Base-by-base conservation (phyloP, 805 yeast genomes). In the Monosporozyma aerobia region DNA sequence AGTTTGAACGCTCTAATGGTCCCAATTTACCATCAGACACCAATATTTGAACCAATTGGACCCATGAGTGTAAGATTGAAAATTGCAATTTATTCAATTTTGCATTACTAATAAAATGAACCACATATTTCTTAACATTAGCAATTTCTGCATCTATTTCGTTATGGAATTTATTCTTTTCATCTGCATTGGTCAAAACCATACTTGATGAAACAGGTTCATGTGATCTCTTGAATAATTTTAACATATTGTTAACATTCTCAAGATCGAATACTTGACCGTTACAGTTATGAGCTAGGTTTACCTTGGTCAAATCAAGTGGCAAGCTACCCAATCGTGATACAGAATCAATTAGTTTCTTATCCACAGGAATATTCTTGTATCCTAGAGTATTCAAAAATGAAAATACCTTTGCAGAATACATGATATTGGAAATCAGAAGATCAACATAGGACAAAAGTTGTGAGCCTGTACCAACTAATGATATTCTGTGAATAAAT, bases 61-160 rank as follows among this genome's bases (percentile, higher is more conserved):
- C 82, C 98, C 98, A 92, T 0, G 95, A 79, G 61, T 83, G 88
- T 30, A 92, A 69, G 53, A 84, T 80, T 13, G 76, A 69, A 47
- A 85, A 69, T 55, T 85, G 94, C 8, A 74, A 71, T 1, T 73
- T 65, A 55, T 75, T 75, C 58, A 81, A 76, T 41, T 74, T 73
- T 45, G 73, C 72, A 44, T 71, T 72, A n/a, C 79, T 69, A 13
- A 79, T 60, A 25, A 74, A 72, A 57, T 77, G 77, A 0, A 73
- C 69, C 32, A 82, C 59, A 51, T 75, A 74, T 3, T 16, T 13
- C 23, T 52, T 57, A 1, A 54, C 45, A 3, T 30, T n/a, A 44
- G 5, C 22, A 1, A 54, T 49, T 51, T 58, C 62, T 23, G 57
- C 33, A 29, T 63, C 60, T 2, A 51, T 44, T 39, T 55, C 59